Evolutionary conservation across 1,284 basidiomycete species (phyloP).

Genomic region (Neolentinus lepideus): DNA sequence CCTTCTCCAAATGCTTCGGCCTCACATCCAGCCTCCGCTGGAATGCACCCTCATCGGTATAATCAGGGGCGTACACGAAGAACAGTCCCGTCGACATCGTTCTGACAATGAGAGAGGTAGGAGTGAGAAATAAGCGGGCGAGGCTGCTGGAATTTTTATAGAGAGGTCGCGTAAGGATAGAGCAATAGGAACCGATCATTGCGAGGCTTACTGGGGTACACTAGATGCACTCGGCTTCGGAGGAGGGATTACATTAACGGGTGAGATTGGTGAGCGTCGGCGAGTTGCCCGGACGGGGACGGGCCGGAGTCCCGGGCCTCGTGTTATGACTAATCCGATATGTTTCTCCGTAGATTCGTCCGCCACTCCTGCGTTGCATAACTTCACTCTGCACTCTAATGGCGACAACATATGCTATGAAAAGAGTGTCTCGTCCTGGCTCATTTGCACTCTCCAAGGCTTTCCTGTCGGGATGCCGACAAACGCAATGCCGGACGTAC

Average conservation of each 20-base stretch:
- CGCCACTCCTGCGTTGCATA: not conserved
- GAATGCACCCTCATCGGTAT: conserved; percentile 38
- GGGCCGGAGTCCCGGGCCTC: not conserved
- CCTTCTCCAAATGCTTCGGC: conserved; percentile 31
- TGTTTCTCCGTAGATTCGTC: not conserved
- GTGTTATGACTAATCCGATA: not conserved
- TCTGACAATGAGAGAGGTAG: conserved; percentile 7
- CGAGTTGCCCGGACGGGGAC: not conserved
- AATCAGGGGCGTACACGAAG: conserved; percentile 49
- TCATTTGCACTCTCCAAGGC: not conserved
- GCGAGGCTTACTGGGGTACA: not conserved
- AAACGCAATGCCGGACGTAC: not conserved
- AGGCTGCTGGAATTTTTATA: not conserved
- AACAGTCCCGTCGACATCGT: conserved; percentile 26
- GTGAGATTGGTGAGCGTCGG: not conserved
- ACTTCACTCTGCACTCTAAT: not conserved
- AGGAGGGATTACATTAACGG: not conserved
- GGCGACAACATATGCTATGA: not conserved
- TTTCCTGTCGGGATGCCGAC: not conserved
- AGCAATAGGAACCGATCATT: not conserved
- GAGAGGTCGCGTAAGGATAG: not conserved
- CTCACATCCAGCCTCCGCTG: conserved; percentile 41
- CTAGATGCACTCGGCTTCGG: not conserved
- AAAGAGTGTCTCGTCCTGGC: not conserved
- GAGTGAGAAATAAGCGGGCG: not conserved